These are phyloP conservation scores for Austroboletus rostrupii DNA, from an alignment of 1,284 basidiomycete species.

Conservation along the genomic window DNA sequence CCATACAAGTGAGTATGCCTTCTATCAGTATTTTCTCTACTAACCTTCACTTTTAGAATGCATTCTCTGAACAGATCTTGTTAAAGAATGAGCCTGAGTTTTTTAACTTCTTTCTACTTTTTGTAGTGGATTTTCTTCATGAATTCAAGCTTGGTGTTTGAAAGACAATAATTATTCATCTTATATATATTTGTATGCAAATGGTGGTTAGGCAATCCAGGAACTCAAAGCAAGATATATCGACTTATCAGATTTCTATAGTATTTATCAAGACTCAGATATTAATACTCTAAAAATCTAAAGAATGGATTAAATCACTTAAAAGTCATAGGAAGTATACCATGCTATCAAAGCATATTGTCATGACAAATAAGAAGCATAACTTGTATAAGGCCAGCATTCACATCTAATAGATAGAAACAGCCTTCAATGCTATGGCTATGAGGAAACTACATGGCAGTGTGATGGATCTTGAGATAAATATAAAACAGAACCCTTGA, in stretches of 20 bases:
- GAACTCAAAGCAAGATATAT: not conserved
- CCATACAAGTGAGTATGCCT: not conserved
- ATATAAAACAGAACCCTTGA: no score
- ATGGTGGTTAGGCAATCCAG: not conserved
- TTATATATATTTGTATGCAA: not conserved
- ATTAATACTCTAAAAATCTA: no score
- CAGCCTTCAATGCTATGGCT: no score
- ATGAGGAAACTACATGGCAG: no score
- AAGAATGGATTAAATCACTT: no score
- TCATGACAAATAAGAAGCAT: no score
- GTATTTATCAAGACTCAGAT: not conserved
- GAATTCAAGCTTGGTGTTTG: constrained; percentile 11
- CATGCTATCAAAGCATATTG: no score
- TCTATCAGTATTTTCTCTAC: not conserved
- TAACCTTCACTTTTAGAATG: not conserved
- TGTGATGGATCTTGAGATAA: no score
- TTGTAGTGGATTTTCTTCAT: not conserved
- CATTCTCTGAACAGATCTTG: constrained; percentile 1
- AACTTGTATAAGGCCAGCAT: no score
- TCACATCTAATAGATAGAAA: no score
- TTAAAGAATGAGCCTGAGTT: not conserved
- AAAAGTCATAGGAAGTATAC: no score
- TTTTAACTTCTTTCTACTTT: constrained; percentile 1
- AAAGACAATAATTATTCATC: constrained; percentile 17
- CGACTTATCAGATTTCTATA: not conserved